Conservation (phyloP, 2,329 filamentous ascomycete genomes). For the Colletotrichum sp. region DNA sequence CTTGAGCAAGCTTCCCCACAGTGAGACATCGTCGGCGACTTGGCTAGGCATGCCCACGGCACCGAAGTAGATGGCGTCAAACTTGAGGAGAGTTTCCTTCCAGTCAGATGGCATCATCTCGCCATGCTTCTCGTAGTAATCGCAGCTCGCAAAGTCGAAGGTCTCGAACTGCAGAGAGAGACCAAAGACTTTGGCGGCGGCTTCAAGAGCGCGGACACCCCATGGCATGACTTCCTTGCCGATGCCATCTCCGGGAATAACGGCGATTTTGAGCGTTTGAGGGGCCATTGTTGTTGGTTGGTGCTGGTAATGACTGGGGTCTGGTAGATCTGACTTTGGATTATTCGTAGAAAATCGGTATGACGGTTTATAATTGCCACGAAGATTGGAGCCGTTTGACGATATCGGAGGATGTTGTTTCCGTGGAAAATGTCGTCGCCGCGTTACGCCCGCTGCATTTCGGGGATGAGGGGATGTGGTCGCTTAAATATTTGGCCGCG, state of each 20-base stretch:
- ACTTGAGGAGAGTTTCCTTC: conserved; percentile 36
- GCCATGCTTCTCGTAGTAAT: conserved; percentile 49
- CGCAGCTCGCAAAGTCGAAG: conserved; percentile 71
- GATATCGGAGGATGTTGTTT: background rate
- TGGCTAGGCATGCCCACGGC: conserved; percentile 63
- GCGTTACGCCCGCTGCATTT: background rate
- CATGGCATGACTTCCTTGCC: conserved; percentile 66
- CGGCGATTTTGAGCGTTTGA: conserved; percentile 50
- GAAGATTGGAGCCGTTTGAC: background rate
- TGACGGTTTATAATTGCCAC: background rate
- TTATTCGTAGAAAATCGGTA: background rate
- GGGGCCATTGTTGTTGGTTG: background rate
- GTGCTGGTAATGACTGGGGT: background rate
- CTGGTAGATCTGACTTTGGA: background rate
- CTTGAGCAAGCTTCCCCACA: conserved; percentile 68
- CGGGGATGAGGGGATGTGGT: background rate
- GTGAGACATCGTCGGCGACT: conserved; percentile 69
- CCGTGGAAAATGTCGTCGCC: background rate
- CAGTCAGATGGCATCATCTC: conserved; percentile 45
- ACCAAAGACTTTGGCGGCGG: conserved; percentile 47
- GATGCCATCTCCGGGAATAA: conserved; percentile 73
- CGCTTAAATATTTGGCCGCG: conserved; percentile 8
- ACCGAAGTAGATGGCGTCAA: conserved; percentile 68
- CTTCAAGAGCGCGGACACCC: conserved; percentile 34
- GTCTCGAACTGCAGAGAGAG: conserved; percentile 63